These are phyloP conservation scores for Urostyla sp. DNA, from an alignment of 73 alveolate genomes.

Conservation along the genomic window DNA sequence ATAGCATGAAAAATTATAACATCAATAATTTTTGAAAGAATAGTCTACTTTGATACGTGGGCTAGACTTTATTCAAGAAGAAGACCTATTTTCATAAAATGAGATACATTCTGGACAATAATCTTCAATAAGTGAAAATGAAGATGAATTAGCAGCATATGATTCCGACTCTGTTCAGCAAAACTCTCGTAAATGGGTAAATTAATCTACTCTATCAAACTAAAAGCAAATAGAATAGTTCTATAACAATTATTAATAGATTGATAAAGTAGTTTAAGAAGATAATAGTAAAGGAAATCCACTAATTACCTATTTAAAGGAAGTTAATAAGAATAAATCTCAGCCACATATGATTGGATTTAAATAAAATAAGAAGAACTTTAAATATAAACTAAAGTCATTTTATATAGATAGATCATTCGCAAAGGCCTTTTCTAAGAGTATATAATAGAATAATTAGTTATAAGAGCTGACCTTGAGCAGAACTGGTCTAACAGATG, in stretches of 20 bases:
- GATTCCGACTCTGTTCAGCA: too few species aligned
- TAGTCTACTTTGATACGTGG: too few species aligned
- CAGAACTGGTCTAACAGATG: slow-evolving; percentile 35
- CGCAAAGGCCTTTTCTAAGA: slow-evolving; percentile 51
- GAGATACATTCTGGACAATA: not conserved
- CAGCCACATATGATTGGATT: slow-evolving; percentile 26
- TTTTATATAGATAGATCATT: slow-evolving; percentile 7
- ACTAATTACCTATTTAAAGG: slow-evolving; percentile 6
- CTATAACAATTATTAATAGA: slow-evolving; percentile 3
- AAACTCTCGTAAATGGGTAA: not conserved
- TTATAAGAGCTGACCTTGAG: not conserved
- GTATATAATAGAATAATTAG: not conserved
- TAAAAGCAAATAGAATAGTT: slow-evolving; percentile 17
- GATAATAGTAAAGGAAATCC: slow-evolving; percentile 1
- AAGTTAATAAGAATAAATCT: slow-evolving; percentile 30
- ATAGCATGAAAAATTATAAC: too few species aligned
- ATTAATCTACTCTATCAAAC: not conserved
- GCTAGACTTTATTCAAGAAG: not conserved
- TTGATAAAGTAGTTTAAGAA: slow-evolving; percentile 7
- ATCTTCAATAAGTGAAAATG: too few species aligned
- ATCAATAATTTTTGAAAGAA: too few species aligned
- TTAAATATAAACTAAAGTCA: slow-evolving; percentile 13
- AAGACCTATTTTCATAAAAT: not conserved
- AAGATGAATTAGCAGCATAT: too few species aligned
- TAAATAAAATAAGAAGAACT: slow-evolving; percentile 12